Percentiles rank a stretch among this genome's conserved stretches.
These are phyloP conservation scores for Leccinum broughii DNA, from an alignment of 768 basidiomycete species.

Conservation along the genomic window DNA sequence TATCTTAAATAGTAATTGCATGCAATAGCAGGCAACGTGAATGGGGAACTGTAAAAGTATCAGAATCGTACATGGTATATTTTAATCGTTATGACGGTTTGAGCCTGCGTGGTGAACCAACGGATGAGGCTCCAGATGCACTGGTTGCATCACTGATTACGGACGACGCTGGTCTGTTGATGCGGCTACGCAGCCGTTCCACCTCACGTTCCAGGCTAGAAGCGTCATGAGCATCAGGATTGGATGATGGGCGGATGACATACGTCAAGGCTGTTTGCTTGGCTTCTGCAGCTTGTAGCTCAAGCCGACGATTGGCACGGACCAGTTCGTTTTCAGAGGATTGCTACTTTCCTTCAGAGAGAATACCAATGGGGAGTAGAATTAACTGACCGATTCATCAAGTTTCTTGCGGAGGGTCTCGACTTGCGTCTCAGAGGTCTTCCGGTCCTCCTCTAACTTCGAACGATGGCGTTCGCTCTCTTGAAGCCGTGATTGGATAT, in stretches of 20 bases:
- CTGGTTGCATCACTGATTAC: constrained; percentile 26
- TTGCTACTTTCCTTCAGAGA: constrained; percentile 48
- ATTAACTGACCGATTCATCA: constrained; percentile 56
- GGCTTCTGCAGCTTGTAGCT: constrained; percentile 72
- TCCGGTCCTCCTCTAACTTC: constrained; percentile 67
- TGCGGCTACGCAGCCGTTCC: constrained; percentile 65
- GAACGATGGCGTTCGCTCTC: constrained; percentile 63
- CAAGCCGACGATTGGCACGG: constrained; percentile 71
- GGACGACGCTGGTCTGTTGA: constrained; percentile 56
- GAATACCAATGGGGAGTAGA: not conserved
- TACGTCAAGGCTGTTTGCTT: constrained; percentile 71
- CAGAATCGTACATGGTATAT: not conserved
- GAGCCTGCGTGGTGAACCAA: constrained; percentile 30
- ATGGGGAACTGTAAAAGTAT: not conserved
- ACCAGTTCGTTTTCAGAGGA: constrained; percentile 66
- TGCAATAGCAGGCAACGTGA: constrained; percentile 1
- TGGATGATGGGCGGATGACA: constrained; percentile 22
- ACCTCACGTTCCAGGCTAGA: constrained; percentile 62
- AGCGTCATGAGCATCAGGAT: constrained; percentile 6
- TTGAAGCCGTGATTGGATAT: constrained; percentile 52
- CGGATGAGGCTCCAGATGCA: constrained; percentile 24
- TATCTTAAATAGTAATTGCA: constrained; percentile 22
- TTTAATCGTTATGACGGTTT: constrained; percentile 21
- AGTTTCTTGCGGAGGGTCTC: constrained; percentile 55
- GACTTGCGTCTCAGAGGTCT: constrained; percentile 58